phyloP scores from a whole-genome alignment of 345 rosid species.

The Sapria himalayana region DNA sequence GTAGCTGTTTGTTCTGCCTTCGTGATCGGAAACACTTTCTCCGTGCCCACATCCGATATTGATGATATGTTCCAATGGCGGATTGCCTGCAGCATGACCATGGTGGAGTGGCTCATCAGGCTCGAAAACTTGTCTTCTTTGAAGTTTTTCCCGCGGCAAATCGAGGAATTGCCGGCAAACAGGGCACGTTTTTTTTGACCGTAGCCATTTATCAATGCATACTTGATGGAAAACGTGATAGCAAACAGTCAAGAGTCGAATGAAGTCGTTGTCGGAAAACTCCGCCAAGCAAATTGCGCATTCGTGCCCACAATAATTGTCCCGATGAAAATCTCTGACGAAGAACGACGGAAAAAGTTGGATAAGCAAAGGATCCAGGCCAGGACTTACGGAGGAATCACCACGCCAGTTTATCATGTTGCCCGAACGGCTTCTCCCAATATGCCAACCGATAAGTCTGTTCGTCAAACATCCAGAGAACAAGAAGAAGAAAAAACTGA shows the following conservation, averaged over 20 bases:
- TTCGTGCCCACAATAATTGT: slow-evolving; percentile 44
- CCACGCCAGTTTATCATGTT: slow-evolving; percentile 5
- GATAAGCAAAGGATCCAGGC: slow-evolving; percentile 39
- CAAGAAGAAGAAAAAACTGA: slow-evolving; percentile 44
- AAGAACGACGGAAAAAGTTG: slow-evolving; percentile 40
- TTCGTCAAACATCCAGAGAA: slow-evolving; percentile 41
- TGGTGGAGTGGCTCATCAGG: slow-evolving; percentile 6
- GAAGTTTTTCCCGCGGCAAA: slow-evolving; percentile 16
- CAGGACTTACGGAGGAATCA: slow-evolving; percentile 9
- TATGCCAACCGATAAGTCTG: slow-evolving; percentile 20
- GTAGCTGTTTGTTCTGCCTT: slow-evolving; percentile 9
- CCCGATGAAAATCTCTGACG: slow-evolving; percentile 35
- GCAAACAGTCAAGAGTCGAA: slow-evolving; percentile 51
- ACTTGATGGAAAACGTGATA: slow-evolving; percentile 67
- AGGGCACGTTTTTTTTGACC: slow-evolving; percentile 54
- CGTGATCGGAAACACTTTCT: slow-evolving; percentile 7
- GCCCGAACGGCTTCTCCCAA: slow-evolving; percentile 16
- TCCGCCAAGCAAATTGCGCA: slow-evolving; percentile 66
- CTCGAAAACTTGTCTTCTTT: slow-evolving; percentile 12
- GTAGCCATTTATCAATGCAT: slow-evolving; percentile 77
- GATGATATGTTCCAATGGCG: slow-evolving; percentile 9
- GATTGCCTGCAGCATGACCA: slow-evolving; percentile 2
- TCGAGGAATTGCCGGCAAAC: slow-evolving; percentile 65
- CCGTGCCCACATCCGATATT: slow-evolving; percentile 20
- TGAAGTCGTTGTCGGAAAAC: slow-evolving; percentile 36